Evolutionary conservation across 768 basidiomycete genomes (phyloP), one percentile per base, ranked within the genome.

Genomic region (Mycena haematopus): DNA sequence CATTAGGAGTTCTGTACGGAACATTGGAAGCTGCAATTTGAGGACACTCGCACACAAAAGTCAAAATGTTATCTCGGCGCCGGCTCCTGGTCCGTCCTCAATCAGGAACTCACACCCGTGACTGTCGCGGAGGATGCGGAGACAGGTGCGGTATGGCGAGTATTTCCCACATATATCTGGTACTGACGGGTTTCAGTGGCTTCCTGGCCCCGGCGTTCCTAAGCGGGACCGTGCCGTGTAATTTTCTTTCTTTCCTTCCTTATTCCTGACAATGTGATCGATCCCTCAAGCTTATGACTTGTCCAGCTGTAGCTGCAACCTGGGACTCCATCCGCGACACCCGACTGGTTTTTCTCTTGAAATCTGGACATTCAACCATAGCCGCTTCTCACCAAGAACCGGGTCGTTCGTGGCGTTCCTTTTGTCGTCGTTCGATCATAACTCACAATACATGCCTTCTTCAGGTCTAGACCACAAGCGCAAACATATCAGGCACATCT

Each of bases 21-120:
- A 31, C 29, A n/a, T 9, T 31, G 29, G 29, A 4, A 31, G 29
- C 29, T 31, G 9, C 29, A 14, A 42, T 40, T 53, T 19, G 2
- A 29, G 27, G 19, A 3, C 11, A n/a, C 22, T 54, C 40, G 17
- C 53, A 54, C 53, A 21, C 53, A 8, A 27, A n/a, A 44, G 25
- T 54, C 52, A 40, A 53, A 54, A 54, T 44, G 13, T 29, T 42
- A 38, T 53, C 52, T 17, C 10, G n/a, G 40, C 52, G 29, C 27
- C 33, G 3, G 29, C n/a, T 33, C 21, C 50, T 52, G 31, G 19
- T n/a, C n/a, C 29, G 29, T 9, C 29, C 9, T 31, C 1, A 33
- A 21, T 21, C 49, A 50, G 49, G 11, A 49, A 19, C 27, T 8
- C 19, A 21, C 17, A 50, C 6, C 29, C 29, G 49, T 50, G 29